Base-by-base conservation (phyloP, 305 asterid species). In the Andrographis paniculata region DNA sequence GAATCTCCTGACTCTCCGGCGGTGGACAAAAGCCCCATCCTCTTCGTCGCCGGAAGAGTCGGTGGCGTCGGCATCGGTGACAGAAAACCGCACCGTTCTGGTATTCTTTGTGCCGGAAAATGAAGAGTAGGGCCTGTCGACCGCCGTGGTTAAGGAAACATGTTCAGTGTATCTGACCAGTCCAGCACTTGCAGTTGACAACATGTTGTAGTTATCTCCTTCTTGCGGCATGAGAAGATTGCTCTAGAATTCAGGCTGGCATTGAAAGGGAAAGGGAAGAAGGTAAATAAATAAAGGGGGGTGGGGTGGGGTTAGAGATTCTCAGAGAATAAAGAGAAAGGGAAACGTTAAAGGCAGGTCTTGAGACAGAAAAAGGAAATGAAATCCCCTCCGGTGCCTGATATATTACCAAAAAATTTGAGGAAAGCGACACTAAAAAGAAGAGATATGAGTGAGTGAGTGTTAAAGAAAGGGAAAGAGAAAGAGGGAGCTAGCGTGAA, bases 1-100 rank as follows among this genome's bases (percentile, higher is more conserved):
- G 53, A 68, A 78, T 36, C 59, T 82, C 40, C 67, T 78, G 15
- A 89, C 77, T 23, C 94, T 67, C 13, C 37, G 79, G 22, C 72
- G 78, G 15, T 67, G 64, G 19, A 22, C 36, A 11, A 15, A 47
- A 7, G 36, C 17, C 0, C 36, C 56, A 2, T 58, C 84, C 2
- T 66, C 91, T 13, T 89, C 98, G 15, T 85, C 96, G n/a, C 84
- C 59, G 17, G 92, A 80, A 5, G 93, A 82, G 53, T 89, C 97
- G 0, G 97, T 89, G 4, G 95, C 94, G 64, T 85, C 93, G 24
- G 73, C 72, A 45, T 89, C 97, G 38, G 80, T 76, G 3, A 89
- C 89, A 22, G 76, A 55, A 17, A 89, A 62, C 24, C 95, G 73
- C 0, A 89, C 74, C 1, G 80, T 72, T 41, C 61, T 75, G 1